Base-by-base conservation (phyloP, 306 rosid genomes). In the Dalbergia oliveri region DNA sequence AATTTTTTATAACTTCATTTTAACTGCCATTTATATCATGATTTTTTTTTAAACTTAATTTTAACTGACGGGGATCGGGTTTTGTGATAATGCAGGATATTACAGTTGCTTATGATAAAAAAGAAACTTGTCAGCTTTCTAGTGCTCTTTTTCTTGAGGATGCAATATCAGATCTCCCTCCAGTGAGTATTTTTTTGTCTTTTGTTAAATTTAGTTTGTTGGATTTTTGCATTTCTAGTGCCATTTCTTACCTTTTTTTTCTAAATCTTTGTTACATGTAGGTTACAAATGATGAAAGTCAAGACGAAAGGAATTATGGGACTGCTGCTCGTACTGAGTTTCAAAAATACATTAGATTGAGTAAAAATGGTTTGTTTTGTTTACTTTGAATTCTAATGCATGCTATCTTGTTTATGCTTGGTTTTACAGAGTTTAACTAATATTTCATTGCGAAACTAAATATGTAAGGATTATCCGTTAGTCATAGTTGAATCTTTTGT, bases 121-220 rank as follows among this genome's bases (percentile, higher is more conserved):
- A 81, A 5, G 81, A 84, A 10, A 60, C 57, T 5, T 69, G 69
- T 77, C 19, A 84, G 65, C 60, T 87, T 68, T 82, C 72, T 1
- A 69, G 15, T 0, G 86, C 87, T n/a, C 70, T 87, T 6, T 41
- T 44, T 34, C 90, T 87, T 56, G 60, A 66, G 15, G 87, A 84
- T 69, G 88, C 88, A 39, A 39, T 87, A 69, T 59, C 79, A 6
- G 90, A 87, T 70, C 90, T 87, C 33, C 90, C 90, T 47, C 34
- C 74, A 0, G 90, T 87, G 77, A 5, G 85, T 80, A 34, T 70
- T 67, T 37, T n/a, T 19, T 26, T 33, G n/a, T 79, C 2, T 21
- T 43, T 47, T 79, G 50, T 63, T 10, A 31, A 5, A 7, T 9
- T 34, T 18, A 11, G 14, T 18, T 35, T 11, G 37, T 39, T 57